Percentiles rank a stretch among this genome's conserved stretches.
Conservation (phyloP, 345 rosid genomes). For the Tarenaya hassleriana region DNA sequence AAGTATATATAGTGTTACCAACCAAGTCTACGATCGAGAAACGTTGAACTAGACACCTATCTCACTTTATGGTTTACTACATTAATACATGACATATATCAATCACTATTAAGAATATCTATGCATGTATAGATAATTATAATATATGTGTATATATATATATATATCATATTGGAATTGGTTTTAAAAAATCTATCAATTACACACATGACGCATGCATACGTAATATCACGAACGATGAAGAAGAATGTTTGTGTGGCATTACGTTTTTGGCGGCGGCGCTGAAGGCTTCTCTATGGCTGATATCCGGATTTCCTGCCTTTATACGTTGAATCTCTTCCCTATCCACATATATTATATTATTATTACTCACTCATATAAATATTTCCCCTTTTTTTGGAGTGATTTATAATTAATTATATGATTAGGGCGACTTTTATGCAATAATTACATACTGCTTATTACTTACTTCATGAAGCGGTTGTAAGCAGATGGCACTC, state of each 20-base stretch:
- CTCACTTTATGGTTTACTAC: constrained; percentile 1
- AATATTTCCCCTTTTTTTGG: constrained; percentile 2
- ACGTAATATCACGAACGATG: background rate
- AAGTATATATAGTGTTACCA: too few species aligned
- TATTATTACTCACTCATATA: constrained; percentile 21
- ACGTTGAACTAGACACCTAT: too few species aligned
- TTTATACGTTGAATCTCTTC: constrained; percentile 99
- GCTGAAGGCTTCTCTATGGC: constrained; percentile 97
- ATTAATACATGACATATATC: constrained; percentile 5
- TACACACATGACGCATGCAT: too few species aligned
- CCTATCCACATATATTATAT: constrained; percentile 39
- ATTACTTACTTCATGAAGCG: constrained; percentile 90
- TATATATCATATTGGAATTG: background rate
- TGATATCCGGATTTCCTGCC: constrained; percentile 92
- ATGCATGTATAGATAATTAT: background rate
- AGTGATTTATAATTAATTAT: constrained; percentile 4
- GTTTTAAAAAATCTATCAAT: background rate
- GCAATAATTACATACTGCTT: constrained; percentile 19
- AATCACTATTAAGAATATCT: constrained; percentile 3
- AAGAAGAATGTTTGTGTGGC: constrained; percentile 75
- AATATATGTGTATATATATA: background rate
- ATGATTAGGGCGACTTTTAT: constrained; percentile 13
- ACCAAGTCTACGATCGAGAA: too few species aligned
- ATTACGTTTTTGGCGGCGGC: constrained; percentile 92
- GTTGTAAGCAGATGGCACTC: constrained; percentile 99